Evolutionary conservation across 1,139 yeast genomes (phyloP), one percentile per base, ranked within the genome.

Genomic region (Hemisphaericaspora lyxosophila): DNA sequence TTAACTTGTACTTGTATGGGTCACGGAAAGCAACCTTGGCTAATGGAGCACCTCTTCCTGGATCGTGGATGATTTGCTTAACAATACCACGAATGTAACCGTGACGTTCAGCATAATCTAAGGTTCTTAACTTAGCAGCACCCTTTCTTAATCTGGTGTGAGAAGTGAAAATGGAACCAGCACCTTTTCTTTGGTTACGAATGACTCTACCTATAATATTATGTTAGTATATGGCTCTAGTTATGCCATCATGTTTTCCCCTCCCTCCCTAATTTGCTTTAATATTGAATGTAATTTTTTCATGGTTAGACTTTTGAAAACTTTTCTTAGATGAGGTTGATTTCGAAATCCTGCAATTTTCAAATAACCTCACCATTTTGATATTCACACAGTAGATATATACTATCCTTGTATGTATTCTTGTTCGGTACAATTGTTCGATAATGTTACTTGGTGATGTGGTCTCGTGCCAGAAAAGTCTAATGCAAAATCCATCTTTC

Each of bases 171-270:
- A 94, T 89, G 69, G 97, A 90, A 71, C 98, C 98, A 78, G 97
- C 97, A 85, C 97, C 97, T 82, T 94, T 94, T 88, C 99, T 90
- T 86, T 94, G 98, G 85, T 94, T 92, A 82, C 98, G 95, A 82
- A 94, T 94, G 80, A 94, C 99, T 85, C 98, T 92, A 87, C 98
- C 97, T 85, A 69, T 67, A 40, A 29, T 17, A 39, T 33, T 23
- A 19, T 44, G 60, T 56, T 56, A 56, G 60, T 56, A 56, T 22
- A 25, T n/a, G n/a, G n/a, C n/a, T n/a, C n/a, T n/a, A n/a, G n/a
- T n/a, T n/a, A n/a, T n/a, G n/a, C n/a, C n/a, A n/a, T n/a, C n/a
- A n/a, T n/a, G n/a, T n/a, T n/a, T n/a, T n/a, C n/a, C n/a, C n/a
- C n/a, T n/a, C n/a, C n/a, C n/a, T n/a, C n/a, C n/a, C n/a, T n/a